Conservation (phyloP, 2,329 filamentous ascomycete genomes). For the Colletotrichum sp. region DNA sequence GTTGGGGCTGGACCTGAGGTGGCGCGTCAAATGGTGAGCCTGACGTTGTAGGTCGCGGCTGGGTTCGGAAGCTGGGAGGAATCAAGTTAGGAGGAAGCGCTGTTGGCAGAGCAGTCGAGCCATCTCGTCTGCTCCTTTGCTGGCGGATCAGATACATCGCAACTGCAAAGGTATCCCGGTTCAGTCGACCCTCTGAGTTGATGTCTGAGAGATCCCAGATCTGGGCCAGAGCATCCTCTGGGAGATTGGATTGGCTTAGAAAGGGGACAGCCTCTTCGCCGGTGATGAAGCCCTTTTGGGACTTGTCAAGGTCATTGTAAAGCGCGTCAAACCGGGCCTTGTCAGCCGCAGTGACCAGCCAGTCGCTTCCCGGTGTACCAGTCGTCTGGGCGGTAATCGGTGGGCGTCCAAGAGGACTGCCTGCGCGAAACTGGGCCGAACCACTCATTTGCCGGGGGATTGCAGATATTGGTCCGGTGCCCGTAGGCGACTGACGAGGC, state of each 20-base stretch:
- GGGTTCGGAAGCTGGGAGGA: conserved; percentile 82
- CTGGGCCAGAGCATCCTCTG: conserved; percentile 87
- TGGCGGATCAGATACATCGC: conserved; percentile 97
- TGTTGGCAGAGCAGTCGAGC: conserved; percentile 67
- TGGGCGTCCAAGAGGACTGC: conserved; percentile 60
- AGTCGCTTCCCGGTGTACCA: conserved; percentile 57
- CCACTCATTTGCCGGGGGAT: conserved; percentile 87
- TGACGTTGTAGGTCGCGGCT: conserved; percentile 55
- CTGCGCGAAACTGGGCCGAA: conserved; percentile 66
- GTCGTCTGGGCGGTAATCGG: conserved; percentile 50
- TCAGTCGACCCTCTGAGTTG: conserved; percentile 85
- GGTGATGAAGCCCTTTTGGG: conserved; percentile 81
- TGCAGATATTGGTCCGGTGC: conserved; percentile 63
- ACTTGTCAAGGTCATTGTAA: conserved; percentile 83
- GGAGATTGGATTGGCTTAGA: conserved; percentile 88
- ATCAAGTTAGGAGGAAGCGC: conserved; percentile 82
- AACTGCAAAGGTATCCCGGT: conserved; percentile 90
- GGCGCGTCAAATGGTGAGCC: conserved; percentile 59
- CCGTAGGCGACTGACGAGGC: conserved; percentile 55
- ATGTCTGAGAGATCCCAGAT: conserved; percentile 98
- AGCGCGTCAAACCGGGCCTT: conserved; percentile 88
- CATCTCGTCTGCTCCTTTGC: conserved; percentile 76
- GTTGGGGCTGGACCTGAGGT: conserved; percentile 26
- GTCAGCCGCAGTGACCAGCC: conserved; percentile 83
- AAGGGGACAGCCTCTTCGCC: conserved; percentile 95